Conservation (phyloP, 2,329 filamentous ascomycete genomes). For the Trichophyton verrucosum region DNA sequence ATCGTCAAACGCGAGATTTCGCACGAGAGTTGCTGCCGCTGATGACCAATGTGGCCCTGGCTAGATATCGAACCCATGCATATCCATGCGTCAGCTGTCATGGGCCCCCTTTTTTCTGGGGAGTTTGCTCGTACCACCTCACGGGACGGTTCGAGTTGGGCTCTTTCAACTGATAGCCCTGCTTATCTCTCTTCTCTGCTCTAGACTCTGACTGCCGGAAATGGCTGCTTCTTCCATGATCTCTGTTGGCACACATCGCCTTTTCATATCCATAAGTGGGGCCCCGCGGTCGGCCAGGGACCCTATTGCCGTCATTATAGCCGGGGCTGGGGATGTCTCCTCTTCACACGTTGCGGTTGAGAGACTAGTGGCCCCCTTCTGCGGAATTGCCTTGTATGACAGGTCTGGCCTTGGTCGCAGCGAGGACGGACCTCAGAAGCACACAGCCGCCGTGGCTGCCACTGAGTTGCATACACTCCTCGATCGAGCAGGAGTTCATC, state of each 20-base stretch:
- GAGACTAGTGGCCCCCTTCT: conserved; percentile 20
- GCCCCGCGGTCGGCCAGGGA: conserved; percentile 16
- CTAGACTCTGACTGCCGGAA: not conserved
- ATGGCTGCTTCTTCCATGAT: conserved; percentile 8
- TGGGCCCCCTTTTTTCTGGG: not conserved
- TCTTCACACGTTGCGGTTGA: conserved; percentile 24
- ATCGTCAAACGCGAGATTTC: not conserved
- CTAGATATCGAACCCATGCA: not conserved
- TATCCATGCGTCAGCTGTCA: not conserved
- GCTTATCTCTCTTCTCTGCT: not conserved
- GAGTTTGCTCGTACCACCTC: not conserved
- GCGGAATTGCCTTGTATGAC: conserved; percentile 26
- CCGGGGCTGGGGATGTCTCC: conserved; percentile 26
- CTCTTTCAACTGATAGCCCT: not conserved
- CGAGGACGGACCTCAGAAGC: conserved; percentile 14
- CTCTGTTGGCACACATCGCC: conserved; percentile 23
- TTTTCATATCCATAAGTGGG: conserved; percentile 22
- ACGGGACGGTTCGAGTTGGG: too few species aligned
- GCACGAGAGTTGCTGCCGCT: not conserved
- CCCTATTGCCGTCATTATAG: conserved; percentile 24
- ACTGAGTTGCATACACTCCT: conserved; percentile 24
- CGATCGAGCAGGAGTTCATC: conserved; percentile 12
- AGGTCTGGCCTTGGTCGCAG: conserved; percentile 29
- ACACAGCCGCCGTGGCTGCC: conserved; percentile 19
- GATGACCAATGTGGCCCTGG: not conserved